Conservation (phyloP, 768 basidiomycete genomes). For the Tylopilus sp. region DNA sequence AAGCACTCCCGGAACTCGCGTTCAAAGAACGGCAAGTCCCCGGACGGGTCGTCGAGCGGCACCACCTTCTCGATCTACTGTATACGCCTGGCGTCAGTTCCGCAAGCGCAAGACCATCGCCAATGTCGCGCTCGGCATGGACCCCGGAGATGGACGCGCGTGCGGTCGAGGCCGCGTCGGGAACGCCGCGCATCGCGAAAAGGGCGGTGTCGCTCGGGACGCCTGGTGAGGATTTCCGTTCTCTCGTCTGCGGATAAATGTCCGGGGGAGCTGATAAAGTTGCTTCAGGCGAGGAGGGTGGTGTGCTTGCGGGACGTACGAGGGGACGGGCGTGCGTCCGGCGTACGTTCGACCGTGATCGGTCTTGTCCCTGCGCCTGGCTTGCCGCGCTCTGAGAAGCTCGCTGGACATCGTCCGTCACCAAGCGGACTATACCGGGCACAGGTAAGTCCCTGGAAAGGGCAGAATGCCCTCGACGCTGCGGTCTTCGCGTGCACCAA, state of each 20-base stretch:
- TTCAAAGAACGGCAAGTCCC: conserved; percentile 62
- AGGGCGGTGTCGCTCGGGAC: conserved; percentile 73
- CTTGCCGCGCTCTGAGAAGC: conserved; percentile 58
- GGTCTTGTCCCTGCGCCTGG: conserved; percentile 58
- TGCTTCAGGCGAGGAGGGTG: conserved; percentile 53
- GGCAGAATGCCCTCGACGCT: conserved; percentile 79
- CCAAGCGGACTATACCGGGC: conserved; percentile 64
- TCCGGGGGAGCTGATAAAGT: too few relatives aligned
- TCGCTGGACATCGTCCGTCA: conserved; percentile 62
- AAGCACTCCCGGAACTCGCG: conserved; percentile 69
- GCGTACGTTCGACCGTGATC: conserved; percentile 49
- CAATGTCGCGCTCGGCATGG: conserved; percentile 51
- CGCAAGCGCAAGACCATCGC: not conserved
- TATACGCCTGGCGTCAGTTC: too few relatives aligned
- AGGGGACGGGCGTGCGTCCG: conserved; percentile 71
- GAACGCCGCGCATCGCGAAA: conserved; percentile 59
- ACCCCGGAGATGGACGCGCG: conserved; percentile 61
- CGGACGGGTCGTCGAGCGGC: conserved; percentile 52
- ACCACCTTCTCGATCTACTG: conserved; percentile 60
- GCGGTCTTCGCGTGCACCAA: conserved; percentile 78
- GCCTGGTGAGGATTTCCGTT: conserved; percentile 55
- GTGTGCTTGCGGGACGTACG: conserved; percentile 65
- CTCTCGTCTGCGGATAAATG: too few relatives aligned
- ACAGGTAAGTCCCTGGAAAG: conserved; percentile 86
- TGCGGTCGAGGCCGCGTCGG: conserved; percentile 64